A percentile compares a stretch with the other conserved stretches of the same genome.
Conservation (phyloP, 202 grass and related monocot species). For the Zoysia matrella region DNA sequence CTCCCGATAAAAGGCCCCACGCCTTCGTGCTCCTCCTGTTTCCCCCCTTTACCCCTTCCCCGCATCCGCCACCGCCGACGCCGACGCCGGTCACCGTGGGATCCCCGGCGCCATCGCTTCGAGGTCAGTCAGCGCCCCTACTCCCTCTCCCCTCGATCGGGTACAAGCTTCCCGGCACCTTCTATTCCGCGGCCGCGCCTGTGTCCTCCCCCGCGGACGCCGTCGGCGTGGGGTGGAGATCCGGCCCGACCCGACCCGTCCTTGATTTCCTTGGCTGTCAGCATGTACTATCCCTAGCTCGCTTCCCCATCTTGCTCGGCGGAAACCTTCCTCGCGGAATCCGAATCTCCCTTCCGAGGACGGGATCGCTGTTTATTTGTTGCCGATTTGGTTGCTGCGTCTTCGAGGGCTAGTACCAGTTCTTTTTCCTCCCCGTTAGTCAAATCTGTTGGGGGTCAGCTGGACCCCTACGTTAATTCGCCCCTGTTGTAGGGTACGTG, state of each 20-base stretch:
- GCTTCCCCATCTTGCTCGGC: too few relatives aligned
- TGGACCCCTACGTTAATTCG: not conserved
- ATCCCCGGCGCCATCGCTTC: constrained; percentile 25
- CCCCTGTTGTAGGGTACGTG: constrained; percentile 31
- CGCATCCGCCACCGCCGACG: constrained; percentile 11
- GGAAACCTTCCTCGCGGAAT: too few relatives aligned
- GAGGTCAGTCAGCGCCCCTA: constrained; percentile 20
- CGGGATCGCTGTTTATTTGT: too few relatives aligned
- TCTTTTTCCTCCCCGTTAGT: not conserved
- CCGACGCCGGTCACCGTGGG: constrained; percentile 12
- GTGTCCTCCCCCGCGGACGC: too few relatives aligned
- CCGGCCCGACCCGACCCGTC: too few relatives aligned
- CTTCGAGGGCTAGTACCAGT: not conserved
- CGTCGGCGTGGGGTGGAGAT: too few relatives aligned
- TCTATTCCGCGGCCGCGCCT: too few relatives aligned
- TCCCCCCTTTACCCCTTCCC: not conserved
- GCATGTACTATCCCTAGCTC: too few relatives aligned
- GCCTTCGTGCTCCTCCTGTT: constrained; percentile 35
- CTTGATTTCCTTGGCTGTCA: too few relatives aligned
- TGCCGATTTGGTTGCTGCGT: too few relatives aligned
- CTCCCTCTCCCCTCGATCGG: not conserved
- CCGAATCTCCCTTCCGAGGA: too few relatives aligned
- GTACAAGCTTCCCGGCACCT: not conserved
- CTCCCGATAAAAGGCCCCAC: constrained; percentile 39
- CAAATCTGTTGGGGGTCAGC: constrained; percentile 3